Percentiles rank a stretch among this genome's conserved stretches.
phyloP scores from a whole-genome alignment of 306 rosid species.

The Prosopis cineraria region DNA sequence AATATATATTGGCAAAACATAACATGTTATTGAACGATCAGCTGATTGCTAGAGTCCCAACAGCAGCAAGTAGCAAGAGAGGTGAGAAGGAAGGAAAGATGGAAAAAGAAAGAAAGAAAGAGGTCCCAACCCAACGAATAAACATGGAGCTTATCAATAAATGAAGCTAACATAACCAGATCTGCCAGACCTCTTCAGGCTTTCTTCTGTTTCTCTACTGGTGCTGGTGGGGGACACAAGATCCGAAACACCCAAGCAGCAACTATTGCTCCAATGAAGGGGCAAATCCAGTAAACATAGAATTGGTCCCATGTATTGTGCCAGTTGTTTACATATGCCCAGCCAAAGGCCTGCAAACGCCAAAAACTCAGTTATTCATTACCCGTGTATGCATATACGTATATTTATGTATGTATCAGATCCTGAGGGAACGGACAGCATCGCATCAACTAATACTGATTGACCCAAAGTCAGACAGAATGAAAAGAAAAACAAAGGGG shows the following conservation, averaged over 20 bases:
- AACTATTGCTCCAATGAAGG: conserved; percentile 70
- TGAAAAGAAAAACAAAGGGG: too few species aligned
- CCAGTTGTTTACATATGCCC: conserved; percentile 73
- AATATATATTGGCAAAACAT: not conserved
- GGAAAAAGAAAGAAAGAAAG: not conserved
- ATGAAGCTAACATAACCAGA: not conserved
- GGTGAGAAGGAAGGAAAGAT: conserved; percentile 7
- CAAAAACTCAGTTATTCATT: conserved; percentile 9
- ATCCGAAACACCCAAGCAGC: conserved; percentile 79
- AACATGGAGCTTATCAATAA: not conserved
- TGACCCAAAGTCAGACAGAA: too few species aligned
- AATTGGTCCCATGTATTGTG: conserved; percentile 89
- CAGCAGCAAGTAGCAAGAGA: not conserved
- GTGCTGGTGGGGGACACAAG: conserved; percentile 49
- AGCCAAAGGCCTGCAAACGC: conserved; percentile 78
- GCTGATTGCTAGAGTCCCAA: conserved; percentile 14
- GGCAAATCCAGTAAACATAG: conserved; percentile 85
- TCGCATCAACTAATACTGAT: too few species aligned
- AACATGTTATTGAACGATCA: not conserved
- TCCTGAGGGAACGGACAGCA: not conserved
- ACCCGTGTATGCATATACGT: too few species aligned
- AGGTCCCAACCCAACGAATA: not conserved
- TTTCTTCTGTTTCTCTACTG: conserved; percentile 53
- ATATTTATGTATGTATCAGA: not conserved
- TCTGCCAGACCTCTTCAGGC: conserved; percentile 45